Conservation (phyloP, 78 protist genomes). For the Bodo saltans region DNA sequence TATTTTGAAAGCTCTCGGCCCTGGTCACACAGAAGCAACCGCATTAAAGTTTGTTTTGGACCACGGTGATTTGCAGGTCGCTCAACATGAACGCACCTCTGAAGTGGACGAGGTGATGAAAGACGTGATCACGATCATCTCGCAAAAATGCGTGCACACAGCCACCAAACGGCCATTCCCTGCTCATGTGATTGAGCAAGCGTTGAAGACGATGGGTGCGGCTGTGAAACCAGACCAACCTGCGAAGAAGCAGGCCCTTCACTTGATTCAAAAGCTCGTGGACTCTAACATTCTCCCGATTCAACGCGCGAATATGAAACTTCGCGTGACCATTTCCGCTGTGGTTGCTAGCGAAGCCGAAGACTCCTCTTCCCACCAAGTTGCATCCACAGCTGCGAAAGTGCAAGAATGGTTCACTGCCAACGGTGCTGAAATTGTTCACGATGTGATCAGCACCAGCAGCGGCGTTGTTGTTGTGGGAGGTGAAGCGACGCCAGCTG, state of each 20-base stretch:
- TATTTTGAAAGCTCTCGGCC: slow-evolving; percentile 57
- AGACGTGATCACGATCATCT: slow-evolving; percentile 74
- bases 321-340: no score
- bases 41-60: slow-evolving; percentile 15
- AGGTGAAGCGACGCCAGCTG: no score
- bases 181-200: slow-evolving; percentile 60
- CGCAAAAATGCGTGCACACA: slow-evolving; percentile 29
- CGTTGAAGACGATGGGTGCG: slow-evolving; percentile 69
- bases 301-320: slow-evolving; percentile 69
- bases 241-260: slow-evolving; percentile 77
- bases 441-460: no score
- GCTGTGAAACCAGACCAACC: slow-evolving; percentile 43
- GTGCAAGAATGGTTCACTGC: no score
- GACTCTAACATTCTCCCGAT: slow-evolving; percentile 42
- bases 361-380: no score
- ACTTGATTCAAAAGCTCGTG: slow-evolving; percentile 54
- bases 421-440: no score
- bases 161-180: slow-evolving; percentile 72
- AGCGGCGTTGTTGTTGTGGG: no score
- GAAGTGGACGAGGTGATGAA: slow-evolving; percentile 31
- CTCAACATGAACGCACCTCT: slow-evolving; percentile 67
- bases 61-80: slow-evolving; percentile 88
- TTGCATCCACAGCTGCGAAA: no score
- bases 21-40: slow-evolving; percentile 35
- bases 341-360: no score